Base-by-base conservation (phyloP, 2,329 filamentous ascomycete genomes). In the Daldinia eschscholtzii region DNA sequence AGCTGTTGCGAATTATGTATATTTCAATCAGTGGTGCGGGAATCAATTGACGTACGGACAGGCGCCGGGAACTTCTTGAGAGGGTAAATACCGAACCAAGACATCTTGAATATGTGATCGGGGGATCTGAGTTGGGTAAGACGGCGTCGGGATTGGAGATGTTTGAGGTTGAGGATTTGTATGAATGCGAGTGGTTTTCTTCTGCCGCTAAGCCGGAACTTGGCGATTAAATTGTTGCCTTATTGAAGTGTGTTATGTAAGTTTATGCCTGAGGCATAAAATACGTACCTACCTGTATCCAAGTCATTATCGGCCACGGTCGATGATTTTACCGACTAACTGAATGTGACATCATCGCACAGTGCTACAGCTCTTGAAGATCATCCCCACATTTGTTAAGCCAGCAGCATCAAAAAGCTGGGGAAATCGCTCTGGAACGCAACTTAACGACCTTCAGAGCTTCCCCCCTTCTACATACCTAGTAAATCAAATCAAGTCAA, bases 41-140 rank as follows among this genome's bases (percentile, higher is more conserved):
- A 62, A 64, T 64, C 75, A 77, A 83, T 84, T 81, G 79, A 90
- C 92, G 79, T 88, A 95, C 92, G 85, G 82, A 94, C 84, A 76
- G 91, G 91, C 80, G 89, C 87, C 78, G 90, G 89, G 85, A 93
- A 95, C 87, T 93, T 94, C 88, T 94, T 94, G 79, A 89, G 79
- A 70, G 87, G 86, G 76, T 80, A 77, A 74, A 85, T 80, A 81
- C 91, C 90, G 83, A 94, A 87, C 84, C 91, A 89, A 85, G 88
- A 89, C 92, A 93, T 93, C 78, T 84, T 91, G 86, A 81, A 78
- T 80, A 74, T 77, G 76, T 79, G 7, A 75, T 76, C 28, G 67
- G 62, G 35, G 56, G 53, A 30, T 42, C 18, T 42, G 76, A 72
- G 78, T 77, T 76, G 33, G 5, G 78, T 77, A 77, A 77, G 77